Conservation (phyloP, 495 filamentous ascomycete species). For the Penicillium lividum region DNA sequence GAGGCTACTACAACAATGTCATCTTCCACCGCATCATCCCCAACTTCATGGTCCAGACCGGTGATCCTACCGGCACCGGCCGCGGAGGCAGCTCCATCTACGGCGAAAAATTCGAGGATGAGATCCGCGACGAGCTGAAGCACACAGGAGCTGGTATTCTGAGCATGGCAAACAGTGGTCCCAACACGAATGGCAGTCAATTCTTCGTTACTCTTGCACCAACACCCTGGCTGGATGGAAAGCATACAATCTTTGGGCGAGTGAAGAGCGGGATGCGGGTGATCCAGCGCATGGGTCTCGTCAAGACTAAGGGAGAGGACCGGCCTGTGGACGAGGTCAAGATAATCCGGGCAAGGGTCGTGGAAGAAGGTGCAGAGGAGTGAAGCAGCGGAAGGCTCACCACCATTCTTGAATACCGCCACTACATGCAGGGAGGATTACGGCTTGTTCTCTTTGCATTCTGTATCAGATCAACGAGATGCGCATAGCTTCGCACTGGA, state of each 20-base stretch:
- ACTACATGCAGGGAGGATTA: background rate
- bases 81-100: constrained; percentile 89
- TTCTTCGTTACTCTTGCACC: constrained; percentile 93
- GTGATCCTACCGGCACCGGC: constrained; percentile 94
- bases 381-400: constrained; percentile 13
- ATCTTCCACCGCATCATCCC: constrained; percentile 95
- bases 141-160: constrained; percentile 93
- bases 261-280: constrained; percentile 82
- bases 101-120: constrained; percentile 93
- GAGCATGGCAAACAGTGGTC: constrained; percentile 94
- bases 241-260: constrained; percentile 95
- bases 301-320: constrained; percentile 82
- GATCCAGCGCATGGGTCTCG: constrained; percentile 86
- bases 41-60: constrained; percentile 96
- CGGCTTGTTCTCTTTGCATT: background rate
- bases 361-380: constrained; percentile 57
- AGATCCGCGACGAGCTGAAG: constrained; percentile 74
- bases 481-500: background rate
- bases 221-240: constrained; percentile 95
- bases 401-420: background rate
- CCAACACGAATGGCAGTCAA: constrained; percentile 87
- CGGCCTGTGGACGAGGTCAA: constrained; percentile 79
- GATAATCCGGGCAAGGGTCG: constrained; percentile 69
- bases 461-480: background rate
- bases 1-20: constrained; percentile 83